These are phyloP conservation scores for Raffaelea albimanens DNA, from an alignment of 2,329 filamentous ascomycete genomes.

Conservation along the genomic window DNA sequence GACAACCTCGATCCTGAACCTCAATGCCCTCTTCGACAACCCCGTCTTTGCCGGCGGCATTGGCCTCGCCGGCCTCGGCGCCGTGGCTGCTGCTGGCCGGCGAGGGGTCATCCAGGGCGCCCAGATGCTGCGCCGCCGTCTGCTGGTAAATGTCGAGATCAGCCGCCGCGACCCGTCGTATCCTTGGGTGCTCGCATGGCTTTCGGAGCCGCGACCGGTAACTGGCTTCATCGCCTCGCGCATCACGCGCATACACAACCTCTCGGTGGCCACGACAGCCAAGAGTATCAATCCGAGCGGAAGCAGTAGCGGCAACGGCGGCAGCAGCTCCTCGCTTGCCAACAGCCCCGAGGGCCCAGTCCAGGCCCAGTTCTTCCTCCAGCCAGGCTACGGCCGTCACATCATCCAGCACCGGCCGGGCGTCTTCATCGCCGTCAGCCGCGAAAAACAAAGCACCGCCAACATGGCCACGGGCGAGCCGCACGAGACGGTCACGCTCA, in stretches of 20 bases:
- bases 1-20: conserved; percentile 10
- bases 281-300: conserved; percentile 41
- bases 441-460: conserved; percentile 76
- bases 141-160: conserved; percentile 94
- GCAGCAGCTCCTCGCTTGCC: too few species aligned
- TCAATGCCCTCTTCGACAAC: conserved; percentile 54
- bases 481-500: conserved; percentile 89
- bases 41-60: conserved; percentile 65
- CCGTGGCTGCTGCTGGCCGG: conserved; percentile 70
- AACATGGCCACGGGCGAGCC: conserved; percentile 77
- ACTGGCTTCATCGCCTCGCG: conserved; percentile 49
- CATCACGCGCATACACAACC: conserved; percentile 50
- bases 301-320: conserved; percentile 48
- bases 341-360: conserved; percentile 54
- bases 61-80: conserved; percentile 81
- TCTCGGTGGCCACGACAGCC: conserved; percentile 45
- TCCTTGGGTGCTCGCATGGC: conserved; percentile 89
- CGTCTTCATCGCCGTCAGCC: conserved; percentile 78
- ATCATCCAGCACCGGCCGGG: conserved; percentile 71
- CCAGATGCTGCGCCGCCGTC: conserved; percentile 67
- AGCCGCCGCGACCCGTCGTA: conserved; percentile 90
- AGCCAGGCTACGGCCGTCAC: conserved; percentile 85
- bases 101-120: conserved; percentile 64
- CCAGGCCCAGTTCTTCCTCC: conserved; percentile 74
- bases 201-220: conserved; percentile 68